Base-by-base conservation (phyloP, 2,329 filamentous ascomycete species). In the Mollisiaceae sp. region DNA sequence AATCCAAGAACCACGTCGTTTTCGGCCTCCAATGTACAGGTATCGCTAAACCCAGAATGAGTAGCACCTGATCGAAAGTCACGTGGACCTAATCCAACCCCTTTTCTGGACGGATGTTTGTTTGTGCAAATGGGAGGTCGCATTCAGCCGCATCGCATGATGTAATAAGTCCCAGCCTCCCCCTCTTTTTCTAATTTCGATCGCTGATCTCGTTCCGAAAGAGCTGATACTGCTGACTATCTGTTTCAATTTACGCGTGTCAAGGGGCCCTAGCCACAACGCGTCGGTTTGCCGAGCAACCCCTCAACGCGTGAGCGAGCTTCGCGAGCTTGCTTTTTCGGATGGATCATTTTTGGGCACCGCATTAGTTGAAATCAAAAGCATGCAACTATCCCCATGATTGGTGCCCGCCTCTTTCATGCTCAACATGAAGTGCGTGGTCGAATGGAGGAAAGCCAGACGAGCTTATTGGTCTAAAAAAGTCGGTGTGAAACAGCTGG, bases 351-450 rank as follows among this genome's bases (percentile, higher is more conserved):
- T 50, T 50, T 50, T 50, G 20, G 20, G 15, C 45, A 50, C 6
- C n/a, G 12, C 45, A 50, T 12, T 18, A 27, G 22, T 27, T 54
- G 50, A 54, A 35, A 9, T 15, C 9, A 2, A 35, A n/a, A 32
- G 11, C 24, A 54, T 15, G 50, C 24, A 54, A 8, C 14, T 54
- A 54, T 54, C n/a, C 22, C 24, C 24, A 54, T 54, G 50, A 54
- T 54, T 54, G 50, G 50, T 54, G 50, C 50, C 50, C 50, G 50
- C 50, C 14, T 18, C 15, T 20, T 15, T 35, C 24, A 27, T 54
- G 8, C 50, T 27, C 50, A 54, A 32, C n/a, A 18, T 35, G 24
- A 5, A 20, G n/a, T 18, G 15, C 12, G 2, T 43, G 41, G 15
- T 43, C 14, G 6, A 18, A 43, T 43, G 14, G 11, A 43, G 41